A percentile compares a stretch with the other conserved stretches of the same genome.
These are phyloP conservation scores for Alternaria solani DNA, from an alignment of 2,329 filamentous ascomycete genomes.

Conservation along the genomic window DNA sequence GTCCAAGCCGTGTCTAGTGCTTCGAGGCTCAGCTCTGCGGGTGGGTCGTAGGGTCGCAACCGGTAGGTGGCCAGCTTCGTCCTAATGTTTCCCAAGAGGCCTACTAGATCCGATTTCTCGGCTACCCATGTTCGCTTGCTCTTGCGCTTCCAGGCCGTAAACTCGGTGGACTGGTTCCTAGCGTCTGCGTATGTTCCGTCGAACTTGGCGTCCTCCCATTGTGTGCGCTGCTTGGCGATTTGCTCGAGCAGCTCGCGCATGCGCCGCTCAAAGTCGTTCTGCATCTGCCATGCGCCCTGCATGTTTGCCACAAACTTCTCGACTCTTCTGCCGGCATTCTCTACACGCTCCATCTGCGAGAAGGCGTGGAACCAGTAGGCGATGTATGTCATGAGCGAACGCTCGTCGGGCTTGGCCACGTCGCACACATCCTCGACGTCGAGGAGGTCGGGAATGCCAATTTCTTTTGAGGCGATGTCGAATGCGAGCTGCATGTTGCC, in stretches of 20 bases:
- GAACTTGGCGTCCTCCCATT: conserved; percentile 83
- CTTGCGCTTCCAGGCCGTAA: conserved; percentile 88
- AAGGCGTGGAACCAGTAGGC: conserved; percentile 99
- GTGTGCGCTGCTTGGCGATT: conserved; percentile 75
- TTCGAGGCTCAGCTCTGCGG: conserved; percentile 81
- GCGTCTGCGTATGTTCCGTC: conserved; percentile 92
- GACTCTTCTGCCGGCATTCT: conserved; percentile 93
- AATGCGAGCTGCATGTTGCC: conserved; percentile 99
- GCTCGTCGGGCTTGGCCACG: conserved; percentile 93
- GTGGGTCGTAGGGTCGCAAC: conserved; percentile 88
- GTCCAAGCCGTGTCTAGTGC: conserved; percentile 85
- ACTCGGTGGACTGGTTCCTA: conserved; percentile 82
- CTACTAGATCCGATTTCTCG: conserved; percentile 94
- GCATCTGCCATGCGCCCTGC: conserved; percentile 99
- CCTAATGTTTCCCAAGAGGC: conserved; percentile 96
- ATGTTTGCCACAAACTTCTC: conserved; percentile 99
- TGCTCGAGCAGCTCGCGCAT: conserved; percentile 83
- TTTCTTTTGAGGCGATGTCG: conserved; percentile 93
- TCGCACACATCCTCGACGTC: conserved; percentile 99
- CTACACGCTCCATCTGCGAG: conserved; percentile 97
- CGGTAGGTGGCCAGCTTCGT: conserved; percentile 97
- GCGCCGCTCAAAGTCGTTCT: conserved; percentile 90
- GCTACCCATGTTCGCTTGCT: conserved; percentile 96
- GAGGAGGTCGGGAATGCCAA: conserved; percentile 92
- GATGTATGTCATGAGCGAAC: conserved; percentile 98